A percentile compares a stretch with the other conserved stretches of the same genome.
These are phyloP conservation scores for Polymyxa betae DNA, from an alignment of 208 protist genomes.

Conservation along the genomic window DNA sequence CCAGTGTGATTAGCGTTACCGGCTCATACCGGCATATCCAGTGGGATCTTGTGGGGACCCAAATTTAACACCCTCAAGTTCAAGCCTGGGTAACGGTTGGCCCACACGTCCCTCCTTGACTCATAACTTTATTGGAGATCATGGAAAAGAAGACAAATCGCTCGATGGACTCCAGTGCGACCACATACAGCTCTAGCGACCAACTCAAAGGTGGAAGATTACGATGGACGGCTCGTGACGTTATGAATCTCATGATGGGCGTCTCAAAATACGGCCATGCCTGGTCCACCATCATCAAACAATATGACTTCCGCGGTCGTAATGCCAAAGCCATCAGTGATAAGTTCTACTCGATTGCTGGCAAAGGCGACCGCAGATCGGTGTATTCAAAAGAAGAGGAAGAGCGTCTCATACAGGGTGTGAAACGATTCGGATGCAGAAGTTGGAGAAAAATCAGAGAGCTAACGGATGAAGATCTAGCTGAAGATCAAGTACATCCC, in stretches of 20 bases:
- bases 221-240: constrained; percentile 6
- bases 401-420: neutral
- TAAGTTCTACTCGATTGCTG: constrained; percentile 52
- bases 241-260: constrained; percentile 27
- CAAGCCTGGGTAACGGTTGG: too few relatives aligned
- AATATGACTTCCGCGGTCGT: constrained; percentile 29
- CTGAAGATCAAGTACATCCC: neutral
- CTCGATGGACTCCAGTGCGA: too few relatives aligned
- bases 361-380: neutral
- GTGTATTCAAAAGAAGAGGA: constrained; percentile 23
- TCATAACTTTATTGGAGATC: too few relatives aligned
- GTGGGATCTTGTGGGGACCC: too few relatives aligned
- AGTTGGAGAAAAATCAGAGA: constrained; percentile 37
- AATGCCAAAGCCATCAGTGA: constrained; percentile 44
- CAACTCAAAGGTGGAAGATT: constrained; percentile 20
- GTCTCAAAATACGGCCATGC: constrained; percentile 15
- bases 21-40: too few relatives aligned
- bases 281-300: constrained; percentile 44
- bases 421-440: constrained; percentile 21
- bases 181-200: too few relatives aligned
- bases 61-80: too few relatives aligned
- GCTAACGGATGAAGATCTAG: neutral
- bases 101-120: too few relatives aligned
- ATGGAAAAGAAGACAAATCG: too few relatives aligned
- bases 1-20: too few relatives aligned